phyloP scores from a whole-genome alignment of 169 alveolate species.

The Plasmodium coatneyi region DNA sequence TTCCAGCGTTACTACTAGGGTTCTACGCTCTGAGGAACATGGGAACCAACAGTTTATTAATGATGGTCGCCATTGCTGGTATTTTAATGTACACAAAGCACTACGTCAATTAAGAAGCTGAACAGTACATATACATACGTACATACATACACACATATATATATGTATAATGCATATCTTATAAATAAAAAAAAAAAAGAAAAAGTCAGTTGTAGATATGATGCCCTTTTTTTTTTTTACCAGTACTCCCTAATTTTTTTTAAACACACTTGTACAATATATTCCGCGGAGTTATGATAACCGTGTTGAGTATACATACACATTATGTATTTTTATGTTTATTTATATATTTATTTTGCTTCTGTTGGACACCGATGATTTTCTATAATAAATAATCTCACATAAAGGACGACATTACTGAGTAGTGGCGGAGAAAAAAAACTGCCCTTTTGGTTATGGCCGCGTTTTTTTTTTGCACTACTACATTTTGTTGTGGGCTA shows the following conservation, averaged over 20 bases:
- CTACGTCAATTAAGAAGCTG: not conserved
- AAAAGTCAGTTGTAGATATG: not conserved
- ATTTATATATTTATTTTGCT: not conserved
- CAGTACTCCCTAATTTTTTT: not conserved
- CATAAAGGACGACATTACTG: not conserved
- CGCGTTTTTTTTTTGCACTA: not conserved
- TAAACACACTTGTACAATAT: not conserved
- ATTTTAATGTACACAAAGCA: constrained; percentile 8
- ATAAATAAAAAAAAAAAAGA: not conserved
- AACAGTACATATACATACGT: not conserved
- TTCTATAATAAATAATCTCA: not conserved
- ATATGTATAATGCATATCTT: not conserved
- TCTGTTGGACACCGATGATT: not conserved
- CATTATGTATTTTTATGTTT: not conserved
- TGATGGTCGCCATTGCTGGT: constrained; percentile 36
- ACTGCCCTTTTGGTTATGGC: not conserved
- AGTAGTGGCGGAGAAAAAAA: not conserved
- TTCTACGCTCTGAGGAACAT: constrained; percentile 6
- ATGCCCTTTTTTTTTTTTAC: not conserved
- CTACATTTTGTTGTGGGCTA: not conserved
- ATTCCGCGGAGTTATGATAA: not conserved
- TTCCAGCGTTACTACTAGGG: not conserved
- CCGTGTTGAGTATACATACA: not conserved
- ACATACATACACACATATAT: not conserved
- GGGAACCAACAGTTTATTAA: not conserved